These are phyloP conservation scores for Logfia minima DNA, from an alignment of 129 eudicot species.

Conservation along the genomic window DNA sequence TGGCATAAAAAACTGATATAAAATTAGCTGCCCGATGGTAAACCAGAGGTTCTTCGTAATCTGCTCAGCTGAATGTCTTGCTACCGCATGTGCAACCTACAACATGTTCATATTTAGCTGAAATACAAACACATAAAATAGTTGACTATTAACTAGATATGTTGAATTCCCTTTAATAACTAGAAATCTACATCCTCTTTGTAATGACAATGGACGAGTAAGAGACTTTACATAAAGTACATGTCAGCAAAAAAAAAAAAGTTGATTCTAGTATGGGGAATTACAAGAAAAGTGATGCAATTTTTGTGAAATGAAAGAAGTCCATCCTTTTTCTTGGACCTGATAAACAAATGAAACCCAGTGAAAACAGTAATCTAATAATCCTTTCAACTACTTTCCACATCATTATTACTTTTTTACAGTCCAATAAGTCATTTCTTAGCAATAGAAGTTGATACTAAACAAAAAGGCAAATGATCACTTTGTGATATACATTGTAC, in stretches of 20 bases:
- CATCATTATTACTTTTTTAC: background rate
- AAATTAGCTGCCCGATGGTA: slow-evolving; percentile 56
- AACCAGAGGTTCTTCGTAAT: slow-evolving; percentile 84
- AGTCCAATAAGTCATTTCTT: background rate
- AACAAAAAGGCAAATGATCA: background rate
- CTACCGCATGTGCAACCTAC: slow-evolving; percentile 95
- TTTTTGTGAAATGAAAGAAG: background rate
- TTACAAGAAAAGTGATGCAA: too few species aligned
- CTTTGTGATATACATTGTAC: background rate
- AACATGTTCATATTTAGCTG: slow-evolving; percentile 23
- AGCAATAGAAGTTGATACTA: background rate
- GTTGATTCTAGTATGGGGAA: background rate
- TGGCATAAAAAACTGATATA: slow-evolving; percentile 69
- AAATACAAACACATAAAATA: slow-evolving; percentile 18
- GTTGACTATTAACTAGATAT: background rate
- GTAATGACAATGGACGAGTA: slow-evolving; percentile 34
- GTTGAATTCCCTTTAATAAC: background rate
- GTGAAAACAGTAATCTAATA: background rate
- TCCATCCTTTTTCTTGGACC: background rate
- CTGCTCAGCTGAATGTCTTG: slow-evolving; percentile 84
- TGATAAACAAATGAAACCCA: background rate
- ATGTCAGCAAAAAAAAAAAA: background rate
- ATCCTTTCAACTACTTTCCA: background rate
- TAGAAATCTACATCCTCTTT: background rate
- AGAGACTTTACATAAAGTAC: background rate